Conservation (phyloP, 805 yeast genomes). For the Candida bentonensis region DNA sequence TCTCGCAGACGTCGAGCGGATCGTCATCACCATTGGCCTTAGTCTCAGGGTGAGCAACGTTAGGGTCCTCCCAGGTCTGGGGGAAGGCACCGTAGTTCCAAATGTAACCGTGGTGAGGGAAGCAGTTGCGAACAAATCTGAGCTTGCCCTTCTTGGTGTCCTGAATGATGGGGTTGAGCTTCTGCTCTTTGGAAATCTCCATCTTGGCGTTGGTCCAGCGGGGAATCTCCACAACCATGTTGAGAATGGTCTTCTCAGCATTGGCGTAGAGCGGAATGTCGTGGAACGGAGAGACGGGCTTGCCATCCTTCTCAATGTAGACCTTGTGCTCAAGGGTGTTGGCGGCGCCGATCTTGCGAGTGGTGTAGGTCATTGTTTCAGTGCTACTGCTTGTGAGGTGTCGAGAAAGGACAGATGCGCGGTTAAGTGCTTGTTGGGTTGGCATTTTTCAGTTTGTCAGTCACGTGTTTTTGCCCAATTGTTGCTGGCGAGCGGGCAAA, state of each 20-base stretch:
- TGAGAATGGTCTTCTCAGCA: constrained; percentile 74
- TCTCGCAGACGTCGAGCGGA: constrained; percentile 89
- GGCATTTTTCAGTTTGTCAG: constrained; percentile 1
- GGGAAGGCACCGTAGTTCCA: constrained; percentile 99
- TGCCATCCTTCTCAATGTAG: constrained; percentile 83
- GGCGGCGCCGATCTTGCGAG: constrained; percentile 92
- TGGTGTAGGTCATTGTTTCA: constrained; percentile 37
- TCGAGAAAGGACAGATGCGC: constrained; percentile 7
- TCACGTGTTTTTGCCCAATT: not conserved
- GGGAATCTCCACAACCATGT: constrained; percentile 94
- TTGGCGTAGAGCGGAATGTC: constrained; percentile 88
- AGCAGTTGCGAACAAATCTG: constrained; percentile 91
- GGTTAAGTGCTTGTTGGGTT: constrained; percentile 2
- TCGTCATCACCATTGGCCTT: constrained; percentile 76
- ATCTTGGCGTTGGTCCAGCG: constrained; percentile 97
- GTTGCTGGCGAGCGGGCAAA: not conserved
- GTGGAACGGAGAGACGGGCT: constrained; percentile 92
- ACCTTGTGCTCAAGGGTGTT: constrained; percentile 90
- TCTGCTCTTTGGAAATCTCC: constrained; percentile 75
- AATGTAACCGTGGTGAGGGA: constrained; percentile 98
- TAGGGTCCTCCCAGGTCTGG: constrained; percentile 98
- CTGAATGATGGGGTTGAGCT: constrained; percentile 87
- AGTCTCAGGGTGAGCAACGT: constrained; percentile 30
- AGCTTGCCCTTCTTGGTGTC: constrained; percentile 95
- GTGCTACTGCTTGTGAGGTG: constrained; percentile 5